phyloP scores from a whole-genome alignment of 176 grass and related monocot genomes.

The Triticum urartu region DNA sequence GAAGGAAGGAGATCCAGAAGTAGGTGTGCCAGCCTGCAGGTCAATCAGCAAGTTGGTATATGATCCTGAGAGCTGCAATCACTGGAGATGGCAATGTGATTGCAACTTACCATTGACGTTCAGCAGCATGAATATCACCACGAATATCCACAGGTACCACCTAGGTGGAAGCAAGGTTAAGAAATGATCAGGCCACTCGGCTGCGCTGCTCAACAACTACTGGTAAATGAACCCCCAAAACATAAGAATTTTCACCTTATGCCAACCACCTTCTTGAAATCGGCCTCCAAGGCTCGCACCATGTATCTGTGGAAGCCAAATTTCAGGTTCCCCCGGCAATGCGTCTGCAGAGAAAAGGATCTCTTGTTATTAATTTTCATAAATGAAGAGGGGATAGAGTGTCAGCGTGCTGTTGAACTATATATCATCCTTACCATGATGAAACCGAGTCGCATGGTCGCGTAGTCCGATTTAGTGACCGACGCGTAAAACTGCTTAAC shows the following conservation, averaged over 20 bases:
- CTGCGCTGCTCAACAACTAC: background rate
- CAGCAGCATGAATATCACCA: constrained; percentile 89
- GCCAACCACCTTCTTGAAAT: constrained; percentile 94
- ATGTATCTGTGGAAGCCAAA: constrained; percentile 91
- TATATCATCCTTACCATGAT: constrained; percentile 40
- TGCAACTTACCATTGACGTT: constrained; percentile 80
- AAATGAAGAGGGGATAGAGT: background rate
- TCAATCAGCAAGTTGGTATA: background rate
- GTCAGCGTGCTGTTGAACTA: background rate
- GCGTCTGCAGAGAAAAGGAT: constrained; percentile 47
- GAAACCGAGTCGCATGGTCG: constrained; percentile 81
- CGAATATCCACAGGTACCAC: constrained; percentile 95
- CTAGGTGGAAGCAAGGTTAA: constrained; percentile 23
- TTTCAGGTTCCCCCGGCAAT: constrained; percentile 74
- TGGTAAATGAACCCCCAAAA: background rate
- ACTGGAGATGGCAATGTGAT: background rate
- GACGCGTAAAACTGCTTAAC: constrained; percentile 77
- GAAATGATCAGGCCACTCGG: background rate
- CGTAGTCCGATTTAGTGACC: constrained; percentile 75
- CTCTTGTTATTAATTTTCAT: background rate
- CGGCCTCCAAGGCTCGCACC: constrained; percentile 77
- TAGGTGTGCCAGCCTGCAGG: constrained; percentile 93
- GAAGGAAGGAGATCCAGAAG: constrained; percentile 93
- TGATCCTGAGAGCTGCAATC: background rate
- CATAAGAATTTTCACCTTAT: constrained; percentile 33